Evolutionary conservation across 225 moss, liverwort and hornwort genomes (phyloP).

Genomic region (Physcomitrellopsis africana): DNA sequence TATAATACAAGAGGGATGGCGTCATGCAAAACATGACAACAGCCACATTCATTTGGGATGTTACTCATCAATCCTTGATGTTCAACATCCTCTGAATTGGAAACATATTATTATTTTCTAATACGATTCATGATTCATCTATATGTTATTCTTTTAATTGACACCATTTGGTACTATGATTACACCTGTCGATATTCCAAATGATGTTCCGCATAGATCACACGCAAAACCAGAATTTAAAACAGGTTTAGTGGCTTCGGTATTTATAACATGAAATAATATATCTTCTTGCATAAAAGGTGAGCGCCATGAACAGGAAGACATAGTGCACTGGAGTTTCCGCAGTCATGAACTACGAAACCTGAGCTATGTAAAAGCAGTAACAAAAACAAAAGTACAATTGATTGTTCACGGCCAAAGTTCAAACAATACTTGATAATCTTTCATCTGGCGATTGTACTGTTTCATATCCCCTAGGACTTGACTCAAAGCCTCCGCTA

Average conservation of each 20-base stretch:
- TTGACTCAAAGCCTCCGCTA: conserved; percentile 46
- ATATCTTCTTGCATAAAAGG: not conserved
- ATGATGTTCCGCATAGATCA: conserved; percentile 5
- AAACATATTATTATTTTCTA: not conserved
- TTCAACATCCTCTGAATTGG: not conserved
- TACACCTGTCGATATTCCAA: not conserved
- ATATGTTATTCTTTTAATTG: not conserved
- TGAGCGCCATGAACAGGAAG: not conserved
- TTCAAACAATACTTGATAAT: conserved; percentile 40
- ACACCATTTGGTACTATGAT: not conserved
- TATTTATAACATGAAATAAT: not conserved
- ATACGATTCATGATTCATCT: not conserved
- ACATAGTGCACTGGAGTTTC: not conserved
- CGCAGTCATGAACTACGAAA: conserved; percentile 2
- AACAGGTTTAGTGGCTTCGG: not conserved
- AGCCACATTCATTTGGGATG: not conserved
- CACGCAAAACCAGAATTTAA: not conserved
- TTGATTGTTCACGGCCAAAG: conserved; percentile 16
- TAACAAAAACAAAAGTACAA: not conserved
- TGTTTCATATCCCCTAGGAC: conserved; percentile 49
- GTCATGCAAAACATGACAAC: conserved; percentile 8
- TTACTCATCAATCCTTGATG: not conserved
- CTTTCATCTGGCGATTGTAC: conserved; percentile 46
- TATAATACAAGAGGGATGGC: not conserved
- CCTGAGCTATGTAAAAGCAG: not conserved